phyloP scores from a whole-genome alignment of 805 yeast genomes.

The Debaryomyces tyrocola region DNA sequence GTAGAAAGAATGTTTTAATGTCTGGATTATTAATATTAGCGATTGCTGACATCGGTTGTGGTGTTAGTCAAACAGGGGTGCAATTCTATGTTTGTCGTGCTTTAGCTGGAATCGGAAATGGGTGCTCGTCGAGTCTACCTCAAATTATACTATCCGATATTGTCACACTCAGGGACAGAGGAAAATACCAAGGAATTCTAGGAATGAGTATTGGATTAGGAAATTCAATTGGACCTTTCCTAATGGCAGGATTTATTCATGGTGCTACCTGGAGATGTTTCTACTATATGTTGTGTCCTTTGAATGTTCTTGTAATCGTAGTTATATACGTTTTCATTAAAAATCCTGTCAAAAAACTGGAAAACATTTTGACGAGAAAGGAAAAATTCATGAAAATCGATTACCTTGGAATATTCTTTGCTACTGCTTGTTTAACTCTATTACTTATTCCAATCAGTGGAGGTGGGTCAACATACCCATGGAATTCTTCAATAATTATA shows the following conservation, averaged over 20 bases:
- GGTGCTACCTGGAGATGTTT: constrained; percentile 53
- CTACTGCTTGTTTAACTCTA: constrained; percentile 42
- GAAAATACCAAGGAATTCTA: constrained; percentile 56
- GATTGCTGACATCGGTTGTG: constrained; percentile 50
- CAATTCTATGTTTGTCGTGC: constrained; percentile 55
- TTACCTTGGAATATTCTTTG: constrained; percentile 48
- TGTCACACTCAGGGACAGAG: constrained; percentile 53
- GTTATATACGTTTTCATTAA: constrained; percentile 37
- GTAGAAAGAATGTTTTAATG: constrained; percentile 47
- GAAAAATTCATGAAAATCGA: constrained; percentile 50
- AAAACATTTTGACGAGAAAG: constrained; percentile 27
- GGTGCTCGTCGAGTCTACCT: constrained; percentile 50
- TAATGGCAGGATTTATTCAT: constrained; percentile 51
- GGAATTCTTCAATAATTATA: constrained; percentile 48
- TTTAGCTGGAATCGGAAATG: constrained; percentile 56
- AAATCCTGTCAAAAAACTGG: constrained; percentile 20
- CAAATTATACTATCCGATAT: constrained; percentile 58
- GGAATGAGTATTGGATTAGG: constrained; percentile 54
- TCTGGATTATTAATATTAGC: constrained; percentile 38
- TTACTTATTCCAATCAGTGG: constrained; percentile 58
- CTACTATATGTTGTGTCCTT: constrained; percentile 49
- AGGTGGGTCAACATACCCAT: constrained; percentile 58
- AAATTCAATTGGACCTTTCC: constrained; percentile 55
- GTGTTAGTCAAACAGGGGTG: constrained; percentile 48
- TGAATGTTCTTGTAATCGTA: constrained; percentile 28